Conservation (phyloP, 2,329 filamentous ascomycete genomes). For the Colletotrichum limetticola region DNA sequence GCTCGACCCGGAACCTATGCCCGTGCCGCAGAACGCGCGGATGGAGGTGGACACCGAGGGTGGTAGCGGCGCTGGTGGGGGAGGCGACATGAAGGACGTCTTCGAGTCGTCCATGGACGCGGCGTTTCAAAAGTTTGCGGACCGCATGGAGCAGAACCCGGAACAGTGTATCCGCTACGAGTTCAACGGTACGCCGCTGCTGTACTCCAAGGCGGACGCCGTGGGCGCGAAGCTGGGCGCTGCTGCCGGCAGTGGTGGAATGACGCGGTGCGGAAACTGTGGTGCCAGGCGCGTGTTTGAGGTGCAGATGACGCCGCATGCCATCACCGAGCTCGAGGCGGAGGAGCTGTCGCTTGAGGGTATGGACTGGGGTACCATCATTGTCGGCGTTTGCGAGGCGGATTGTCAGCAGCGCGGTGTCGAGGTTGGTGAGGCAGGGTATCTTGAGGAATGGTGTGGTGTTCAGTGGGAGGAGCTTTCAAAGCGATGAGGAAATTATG, state of each 20-base stretch:
- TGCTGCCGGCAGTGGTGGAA: constrained; percentile 44
- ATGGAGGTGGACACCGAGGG: constrained; percentile 58
- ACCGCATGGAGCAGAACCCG: constrained; percentile 81
- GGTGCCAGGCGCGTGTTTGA: constrained; percentile 84
- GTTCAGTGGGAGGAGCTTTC: constrained; percentile 94
- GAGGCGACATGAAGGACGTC: constrained; percentile 66
- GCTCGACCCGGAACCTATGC: constrained; percentile 70
- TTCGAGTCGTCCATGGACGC: constrained; percentile 82
- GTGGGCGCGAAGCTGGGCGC: constrained; percentile 73
- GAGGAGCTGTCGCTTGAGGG: constrained; percentile 79
- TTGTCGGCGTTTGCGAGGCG: constrained; percentile 83
- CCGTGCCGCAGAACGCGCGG: constrained; percentile 61
- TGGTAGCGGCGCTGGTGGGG: constrained; percentile 38
- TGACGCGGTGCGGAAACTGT: constrained; percentile 84
- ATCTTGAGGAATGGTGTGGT: constrained; percentile 95
- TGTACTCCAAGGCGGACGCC: constrained; percentile 83
- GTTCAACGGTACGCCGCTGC: constrained; percentile 75
- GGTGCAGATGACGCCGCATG: constrained; percentile 89
- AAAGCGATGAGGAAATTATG: constrained; percentile 45
- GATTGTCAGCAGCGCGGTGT: constrained; percentile 77
- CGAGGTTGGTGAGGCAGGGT: constrained; percentile 73
- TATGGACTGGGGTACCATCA: constrained; percentile 98
- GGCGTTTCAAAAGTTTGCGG: constrained; percentile 83
- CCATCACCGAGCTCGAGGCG: constrained; percentile 88
- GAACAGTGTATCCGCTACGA: constrained; percentile 87